Base-by-base conservation (phyloP, 805 yeast species). In the Wickerhamiella cacticola region DNA sequence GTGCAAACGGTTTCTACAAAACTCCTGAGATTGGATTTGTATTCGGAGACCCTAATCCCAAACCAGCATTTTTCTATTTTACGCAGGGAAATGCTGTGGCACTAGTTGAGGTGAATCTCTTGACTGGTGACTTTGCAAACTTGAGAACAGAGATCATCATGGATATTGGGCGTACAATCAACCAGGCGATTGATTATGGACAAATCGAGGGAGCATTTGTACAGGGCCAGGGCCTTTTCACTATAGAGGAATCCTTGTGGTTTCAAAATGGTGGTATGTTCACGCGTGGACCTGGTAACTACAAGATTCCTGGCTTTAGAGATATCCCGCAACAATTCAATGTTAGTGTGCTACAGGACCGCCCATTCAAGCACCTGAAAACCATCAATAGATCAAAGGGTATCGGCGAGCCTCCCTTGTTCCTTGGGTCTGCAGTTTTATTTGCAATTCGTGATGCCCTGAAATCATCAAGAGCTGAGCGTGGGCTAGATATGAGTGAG, bases 151-250 rank as follows among this genome's bases (percentile, higher is more conserved):
- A 70, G 51, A 66, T 71, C 45, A 66, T 67, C 58, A 69, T 71
- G 74, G 75, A 71, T 56, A 65, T 69, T 48, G 75, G 75, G 18
- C 66, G 73, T 23, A 68, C 75, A 8, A 58, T 71, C 45, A 71
- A 71, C 53, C 68, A 69, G 51, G 74, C 74, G 13, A 70, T 71
- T 46, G 74, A 70, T 49, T 70, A 69, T 54, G 75, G 75, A 6
- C 75, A 71, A 57, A 71, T 71, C 33, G 75, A 71, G 53, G 75
- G 75, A 31, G 75, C 74, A 0, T 71, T 66, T 51, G 63, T 71
- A 10, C 75, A 71, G 56, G 75, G 75, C 21, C 70, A 70, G 60
- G 75, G 75, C 3, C 61, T 71, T 24, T 71, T 67, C 53, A 71
- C 75, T 1, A 66, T 71, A 55, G 75, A 71, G 50, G 74, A 71